Evolutionary conservation across 2,329 filamentous ascomycete genomes (phyloP).

Genomic region (Trichoderma brevicompactum): DNA sequence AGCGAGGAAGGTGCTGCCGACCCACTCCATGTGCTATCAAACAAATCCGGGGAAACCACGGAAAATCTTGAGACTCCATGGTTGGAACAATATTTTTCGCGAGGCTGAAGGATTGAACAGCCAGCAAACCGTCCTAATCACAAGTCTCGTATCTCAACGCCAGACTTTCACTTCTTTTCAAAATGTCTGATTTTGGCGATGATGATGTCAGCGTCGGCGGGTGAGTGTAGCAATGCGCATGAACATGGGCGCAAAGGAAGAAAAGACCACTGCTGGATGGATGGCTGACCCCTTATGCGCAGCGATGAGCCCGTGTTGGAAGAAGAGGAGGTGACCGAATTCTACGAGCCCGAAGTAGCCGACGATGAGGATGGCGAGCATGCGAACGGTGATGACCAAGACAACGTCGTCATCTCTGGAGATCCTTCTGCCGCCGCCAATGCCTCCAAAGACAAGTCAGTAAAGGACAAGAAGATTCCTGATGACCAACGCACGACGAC

Average conservation of each 20-base stretch:
- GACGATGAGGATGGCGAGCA: slow-evolving; percentile 57
- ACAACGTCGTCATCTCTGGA: slow-evolving; percentile 64
- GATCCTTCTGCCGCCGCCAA: slow-evolving; percentile 65
- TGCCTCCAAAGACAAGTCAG: slow-evolving; percentile 59
- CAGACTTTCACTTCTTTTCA: slow-evolving; percentile 32
- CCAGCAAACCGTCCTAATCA: neutral
- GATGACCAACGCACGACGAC: slow-evolving; percentile 89
- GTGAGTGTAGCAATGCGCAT: slow-evolving; percentile 47
- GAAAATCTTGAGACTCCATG: slow-evolving; percentile 39
- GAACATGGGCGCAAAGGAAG: slow-evolving; percentile 30
- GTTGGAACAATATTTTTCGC: slow-evolving; percentile 40
- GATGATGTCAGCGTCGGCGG: slow-evolving; percentile 63
- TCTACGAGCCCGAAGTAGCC: slow-evolving; percentile 60
- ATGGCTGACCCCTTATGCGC: slow-evolving; percentile 27
- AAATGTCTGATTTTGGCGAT: slow-evolving; percentile 76
- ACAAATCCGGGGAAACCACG: slow-evolving; percentile 39
- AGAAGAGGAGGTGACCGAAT: slow-evolving; percentile 67
- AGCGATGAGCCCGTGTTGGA: slow-evolving; percentile 75
- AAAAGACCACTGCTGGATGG: neutral
- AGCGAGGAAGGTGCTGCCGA: slow-evolving; percentile 26
- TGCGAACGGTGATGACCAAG: slow-evolving; percentile 59
- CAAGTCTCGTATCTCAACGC: neutral
- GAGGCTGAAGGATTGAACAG: slow-evolving; percentile 30
- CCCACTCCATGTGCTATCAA: slow-evolving; percentile 1
- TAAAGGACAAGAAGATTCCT: slow-evolving; percentile 85